Conservation (phyloP, 495 filamentous ascomycete genomes). For the Amphirosellinia nigrospora region DNA sequence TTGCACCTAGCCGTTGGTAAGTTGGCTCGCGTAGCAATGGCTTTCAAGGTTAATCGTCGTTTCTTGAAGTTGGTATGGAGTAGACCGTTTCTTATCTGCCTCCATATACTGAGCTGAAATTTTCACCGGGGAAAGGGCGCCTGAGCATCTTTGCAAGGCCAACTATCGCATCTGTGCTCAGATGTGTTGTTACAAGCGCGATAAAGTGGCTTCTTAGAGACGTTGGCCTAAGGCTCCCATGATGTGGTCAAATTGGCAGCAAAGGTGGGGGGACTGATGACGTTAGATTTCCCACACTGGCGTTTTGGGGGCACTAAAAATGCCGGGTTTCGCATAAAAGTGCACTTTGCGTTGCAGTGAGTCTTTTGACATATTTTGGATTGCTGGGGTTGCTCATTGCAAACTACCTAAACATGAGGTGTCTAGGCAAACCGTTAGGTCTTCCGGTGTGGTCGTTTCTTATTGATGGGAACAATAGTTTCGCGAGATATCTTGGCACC, state of each 20-base stretch:
- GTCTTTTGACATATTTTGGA: background rate
- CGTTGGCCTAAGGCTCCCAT: background rate
- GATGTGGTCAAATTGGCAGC: background rate
- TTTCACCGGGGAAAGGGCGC: background rate
- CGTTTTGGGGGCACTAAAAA: background rate
- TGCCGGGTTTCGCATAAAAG: background rate
- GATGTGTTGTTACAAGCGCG: background rate
- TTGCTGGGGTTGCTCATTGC: background rate
- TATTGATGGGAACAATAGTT: background rate
- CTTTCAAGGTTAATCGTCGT: background rate
- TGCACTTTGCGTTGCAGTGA: background rate
- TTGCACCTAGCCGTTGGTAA: background rate
- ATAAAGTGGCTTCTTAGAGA: background rate
- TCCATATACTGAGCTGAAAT: background rate
- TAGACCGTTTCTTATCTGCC: constrained; percentile 2
- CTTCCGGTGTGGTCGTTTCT: background rate
- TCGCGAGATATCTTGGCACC: background rate
- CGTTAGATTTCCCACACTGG: background rate
- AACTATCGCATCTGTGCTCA: background rate
- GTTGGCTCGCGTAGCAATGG: background rate
- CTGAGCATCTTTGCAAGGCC: background rate
- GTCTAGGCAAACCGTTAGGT: background rate
- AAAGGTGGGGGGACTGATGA: background rate
- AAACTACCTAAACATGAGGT: background rate
- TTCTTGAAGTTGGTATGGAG: background rate